phyloP scores from a whole-genome alignment of 176 grass and related monocot genomes.

The Carex kokanica region DNA sequence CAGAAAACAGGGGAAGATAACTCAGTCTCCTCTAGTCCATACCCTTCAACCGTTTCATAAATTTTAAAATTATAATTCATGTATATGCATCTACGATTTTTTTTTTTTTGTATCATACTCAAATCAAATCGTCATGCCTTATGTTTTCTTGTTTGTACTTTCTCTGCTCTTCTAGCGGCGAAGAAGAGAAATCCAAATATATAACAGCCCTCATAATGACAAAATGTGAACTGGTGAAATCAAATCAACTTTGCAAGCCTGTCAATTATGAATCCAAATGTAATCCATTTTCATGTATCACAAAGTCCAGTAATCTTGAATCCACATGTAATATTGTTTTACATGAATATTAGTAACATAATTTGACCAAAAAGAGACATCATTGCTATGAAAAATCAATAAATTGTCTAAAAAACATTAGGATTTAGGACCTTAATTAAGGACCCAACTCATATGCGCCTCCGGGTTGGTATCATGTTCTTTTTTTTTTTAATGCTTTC shows the following conservation, averaged over 20 bases:
- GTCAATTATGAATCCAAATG: background rate
- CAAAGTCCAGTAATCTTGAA: background rate
- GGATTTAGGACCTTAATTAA: background rate
- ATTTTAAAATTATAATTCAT: background rate
- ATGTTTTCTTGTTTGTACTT: slow-evolving; percentile 1
- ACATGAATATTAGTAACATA: background rate
- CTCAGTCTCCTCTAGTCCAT: background rate
- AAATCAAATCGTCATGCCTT: background rate
- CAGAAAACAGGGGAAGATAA: background rate
- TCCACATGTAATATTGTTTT: background rate
- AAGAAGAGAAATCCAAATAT: background rate
- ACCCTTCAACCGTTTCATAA: background rate
- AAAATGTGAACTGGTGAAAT: background rate
- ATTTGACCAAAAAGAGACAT: background rate
- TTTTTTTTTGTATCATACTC: background rate
- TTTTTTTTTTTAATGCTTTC: background rate
- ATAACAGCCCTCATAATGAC: background rate
- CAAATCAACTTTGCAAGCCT: background rate
- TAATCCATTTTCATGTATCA: background rate
- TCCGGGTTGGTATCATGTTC: background rate
- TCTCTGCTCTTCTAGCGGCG: background rate
- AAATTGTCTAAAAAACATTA: background rate
- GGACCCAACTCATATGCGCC: background rate
- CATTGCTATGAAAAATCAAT: background rate
- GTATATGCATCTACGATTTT: background rate